A percentile compares a stretch with the other conserved stretches of the same genome.
Evolutionary conservation across 1,284 basidiomycete species (phyloP).

Genomic region (Trametes versicolor): DNA sequence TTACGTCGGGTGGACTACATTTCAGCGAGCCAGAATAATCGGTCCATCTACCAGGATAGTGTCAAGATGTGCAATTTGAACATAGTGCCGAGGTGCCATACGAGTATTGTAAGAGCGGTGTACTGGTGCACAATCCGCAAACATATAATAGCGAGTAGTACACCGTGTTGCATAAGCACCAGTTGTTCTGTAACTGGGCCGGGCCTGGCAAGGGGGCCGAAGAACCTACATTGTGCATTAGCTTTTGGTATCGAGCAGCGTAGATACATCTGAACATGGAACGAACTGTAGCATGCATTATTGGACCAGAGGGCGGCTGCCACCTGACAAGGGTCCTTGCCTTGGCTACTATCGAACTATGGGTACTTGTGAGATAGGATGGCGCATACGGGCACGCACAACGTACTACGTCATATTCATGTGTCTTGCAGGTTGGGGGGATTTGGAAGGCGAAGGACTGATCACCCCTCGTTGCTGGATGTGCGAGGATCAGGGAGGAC

Average conservation of each 20-base stretch:
- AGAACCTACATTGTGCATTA: neutral
- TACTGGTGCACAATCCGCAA: neutral
- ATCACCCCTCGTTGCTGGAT: neutral
- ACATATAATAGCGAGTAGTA: slow-evolving; percentile 12
- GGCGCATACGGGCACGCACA: neutral
- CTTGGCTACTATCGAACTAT: neutral
- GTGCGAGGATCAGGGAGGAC: neutral
- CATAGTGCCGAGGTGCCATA: neutral
- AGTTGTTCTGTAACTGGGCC: neutral
- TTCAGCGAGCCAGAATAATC: neutral
- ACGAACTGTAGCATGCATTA: neutral
- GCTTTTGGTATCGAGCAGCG: neutral
- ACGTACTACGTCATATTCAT: neutral
- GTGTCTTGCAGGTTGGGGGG: neutral
- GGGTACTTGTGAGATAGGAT: neutral
- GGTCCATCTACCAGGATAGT: neutral
- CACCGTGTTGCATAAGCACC: slow-evolving; percentile 20
- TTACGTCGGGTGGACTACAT: neutral
- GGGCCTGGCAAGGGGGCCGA: neutral
- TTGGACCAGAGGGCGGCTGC: neutral
- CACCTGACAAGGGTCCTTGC: neutral
- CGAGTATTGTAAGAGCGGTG: neutral
- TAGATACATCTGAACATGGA: neutral
- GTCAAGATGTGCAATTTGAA: neutral
- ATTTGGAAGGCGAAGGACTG: no score